Base-by-base conservation (phyloP, 148 eudicot genomes). In the Persicaria maculosa region DNA sequence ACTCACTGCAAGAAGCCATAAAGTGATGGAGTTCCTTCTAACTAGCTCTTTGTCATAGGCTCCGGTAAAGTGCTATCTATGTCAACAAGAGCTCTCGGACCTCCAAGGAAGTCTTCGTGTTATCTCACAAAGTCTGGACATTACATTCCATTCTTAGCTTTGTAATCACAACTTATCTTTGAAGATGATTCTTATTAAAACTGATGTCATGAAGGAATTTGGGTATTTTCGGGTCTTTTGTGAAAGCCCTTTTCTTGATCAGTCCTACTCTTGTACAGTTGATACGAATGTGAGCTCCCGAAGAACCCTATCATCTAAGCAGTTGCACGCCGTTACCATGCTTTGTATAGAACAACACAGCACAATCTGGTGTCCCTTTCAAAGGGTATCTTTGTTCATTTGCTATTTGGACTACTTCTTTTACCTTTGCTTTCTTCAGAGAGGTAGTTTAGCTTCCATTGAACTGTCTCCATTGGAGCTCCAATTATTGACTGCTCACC, bases 401-500 rank as follows among this genome's bases (percentile, higher is more conserved):
- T 11, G 15, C n/a, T 50, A 50, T 16, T 50, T 50, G 40, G 40
- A 31, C 40, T 31, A 31, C 40, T 31, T 17, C 20, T 54, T 15
- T 54, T n/a, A 52, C 14, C 55, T 52, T 52, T 12, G 55, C 55
- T 52, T 52, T 52, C 16, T 15, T 52, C 14, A 12, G 55, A 12
- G 55, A 14, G 16, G 14, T 52, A n/a, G 55, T 15, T 17, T 19
- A 19, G 31, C 62, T 17, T 57, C 62, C 62, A 57, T 19, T 57
- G 62, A 57, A 57, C 20, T 2, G 62, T 57, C 62, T 57, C 31
- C 62, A 57, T 57, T 57, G 62, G 20, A 57, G 62, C 62, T 57
- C 10, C 62, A 57, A 57, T 57, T 17, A 57, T 57, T 57, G 62
- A 57, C 62, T 57, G 62, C 31, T 57, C 62, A 57, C 25, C 62